Base-by-base conservation (phyloP, 306 rosid genomes). In the Medicago arabica region DNA sequence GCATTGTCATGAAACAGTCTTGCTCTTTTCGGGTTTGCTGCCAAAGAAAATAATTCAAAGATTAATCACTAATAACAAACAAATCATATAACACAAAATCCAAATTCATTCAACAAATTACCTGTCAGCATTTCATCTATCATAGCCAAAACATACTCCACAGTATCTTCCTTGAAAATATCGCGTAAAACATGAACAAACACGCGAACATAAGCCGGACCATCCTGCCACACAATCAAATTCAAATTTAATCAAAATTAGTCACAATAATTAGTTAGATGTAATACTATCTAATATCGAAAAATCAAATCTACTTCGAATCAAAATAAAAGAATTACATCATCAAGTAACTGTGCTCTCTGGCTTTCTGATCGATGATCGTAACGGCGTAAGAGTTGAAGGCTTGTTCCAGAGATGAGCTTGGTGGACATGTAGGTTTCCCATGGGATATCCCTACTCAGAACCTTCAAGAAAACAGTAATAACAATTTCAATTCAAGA, bases 381-480 rank as follows among this genome's bases (percentile, higher is more conserved):
- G 44, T 87, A 95, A 75, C 98, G 97, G 84, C 98, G 83, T 23
- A 95, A 77, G 70, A 95, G 97, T 88, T 92, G 97, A 85, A 95
- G 97, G 84, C 87, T 86, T 5, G 97, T 95, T 51, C 98, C 91
- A 6, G 96, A 84, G 84, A 95, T 95, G 64, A 92, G 92, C 88
- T 95, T 95, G 11, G 97, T 92, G 2, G 91, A 83, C 97, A 95
- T 92, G 91, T 95, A 95, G 3, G 97, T 90, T 86, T 95, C 98
- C 98, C 97, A 95, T 70, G 97, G 98, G 60, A 95, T 95, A 84
- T 95, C 98, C 80, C 96, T 90, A 46, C 80, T 87, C 79, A 95
- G 82, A 75, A 90, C 98, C 98, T 85, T 83, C 46, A 10, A 75
- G 50, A 76, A 88, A 19, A 74, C 43, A 75, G 28, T 40, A 41